Base-by-base conservation (phyloP, 208 protist species). In the Leishmania gerbilli region DNA sequence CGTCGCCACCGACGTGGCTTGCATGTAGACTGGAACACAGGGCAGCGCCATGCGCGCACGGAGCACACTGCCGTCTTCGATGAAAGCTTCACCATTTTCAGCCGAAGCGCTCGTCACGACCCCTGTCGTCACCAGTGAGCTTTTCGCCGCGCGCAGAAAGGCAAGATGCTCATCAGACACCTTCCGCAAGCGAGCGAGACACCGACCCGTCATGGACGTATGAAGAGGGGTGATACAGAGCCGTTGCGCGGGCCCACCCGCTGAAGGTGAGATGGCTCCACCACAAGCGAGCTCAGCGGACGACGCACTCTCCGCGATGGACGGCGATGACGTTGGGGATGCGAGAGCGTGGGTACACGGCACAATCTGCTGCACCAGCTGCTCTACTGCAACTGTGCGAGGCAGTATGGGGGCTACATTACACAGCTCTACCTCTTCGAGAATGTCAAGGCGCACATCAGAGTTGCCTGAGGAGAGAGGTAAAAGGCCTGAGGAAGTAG, bases 401-500 rank as follows among this genome's bases (percentile, higher is more conserved):
- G 91, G 86, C 11, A 96, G 83, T 5, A 93, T 19, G 11, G 91
- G 89, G 2, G 91, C 85, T 1, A 95, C 7, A 49, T 86, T 92
- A 79, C 91, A 94, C 68, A 93, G 83, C 47, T 90, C 79, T n/a
- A 93, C 90, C 80, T 92, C 88, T 74, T 96, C 92, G 58, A 91
- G 64, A 24, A 94, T 76, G 71, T 91, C 86, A 31, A 92, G 62
- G 0, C 77, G 84, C 37, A 81, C 87, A 65, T 92, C 87, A 3
- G 71, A 72, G 55, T 89, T 87, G 40, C 53, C 21, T 8, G 13
- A 40, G 76, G 60, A 21, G 21, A n/a, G 40, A 37, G 56, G 17
- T 7, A 47, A 68, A 17, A 19, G 58, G 19, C n/a, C 7, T 7
- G 76, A 58, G 24, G 34, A 71, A 65, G 56, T 55, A 0, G 58